Base-by-base conservation (phyloP, 139 green algal species). In the Volvox reticuliferus region DNA sequence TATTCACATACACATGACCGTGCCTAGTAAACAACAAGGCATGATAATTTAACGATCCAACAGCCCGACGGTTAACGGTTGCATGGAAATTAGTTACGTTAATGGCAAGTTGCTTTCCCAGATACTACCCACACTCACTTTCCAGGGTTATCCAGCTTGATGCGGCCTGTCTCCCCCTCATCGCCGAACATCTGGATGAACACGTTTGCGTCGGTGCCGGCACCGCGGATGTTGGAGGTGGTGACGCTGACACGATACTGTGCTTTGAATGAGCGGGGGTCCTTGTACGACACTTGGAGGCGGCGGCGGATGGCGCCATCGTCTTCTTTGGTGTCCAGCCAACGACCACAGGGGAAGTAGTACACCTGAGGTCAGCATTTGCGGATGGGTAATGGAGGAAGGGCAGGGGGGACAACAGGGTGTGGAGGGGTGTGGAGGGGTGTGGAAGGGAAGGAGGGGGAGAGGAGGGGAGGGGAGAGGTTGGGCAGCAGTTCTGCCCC, bases 181-280 rank as follows among this genome's bases (percentile, higher is more conserved):
- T 94, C 88, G 6, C 95, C 96, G 24, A 91, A 88, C 14, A 98
- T 86, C 37, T 92, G 87, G 21, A 97, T 92, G 83, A 94, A 96
- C 63, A 98, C 95, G 61, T 96, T 96, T 33, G 94, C 94, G 77
- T 96, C 93, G 14, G 95, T 97, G 65, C 94, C 95, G 13, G 95
- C 92, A 24, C 94, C 92, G 0, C 91, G 69, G 5, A 95, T 37
- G 75, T 95, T 30, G 65, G 69, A 87, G 12, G 94, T 96, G 30
- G 83, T 91, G 21, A 94, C 76, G 18, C 81, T 89, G 2, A 96
- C 92, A 19, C 92, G 90, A 87, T 96, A 96, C 30, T 93, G 36
- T 20, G 88, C 61, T 61, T 91, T 92, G 79, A 91, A 92, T 20
- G 37, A 68, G 20, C 88, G 90, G 3, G 93, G 91, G 88, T 95